A percentile compares a stretch with the other conserved stretches of the same genome.
phyloP scores from a whole-genome alignment of 345 rosid genomes.

The Syzygium jambos region DNA sequence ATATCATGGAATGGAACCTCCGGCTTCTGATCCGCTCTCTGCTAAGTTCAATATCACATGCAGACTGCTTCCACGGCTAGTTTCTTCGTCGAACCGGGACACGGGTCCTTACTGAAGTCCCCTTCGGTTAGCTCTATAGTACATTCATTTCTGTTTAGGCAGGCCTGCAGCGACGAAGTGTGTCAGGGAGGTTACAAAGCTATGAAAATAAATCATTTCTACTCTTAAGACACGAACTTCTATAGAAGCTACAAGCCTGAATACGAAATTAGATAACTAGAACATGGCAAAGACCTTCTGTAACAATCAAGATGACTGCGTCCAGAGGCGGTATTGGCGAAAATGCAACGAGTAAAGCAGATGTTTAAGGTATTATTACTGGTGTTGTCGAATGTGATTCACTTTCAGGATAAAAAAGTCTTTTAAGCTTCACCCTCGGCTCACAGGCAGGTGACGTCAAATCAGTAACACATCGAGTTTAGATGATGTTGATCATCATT shows the following conservation, averaged over 20 bases:
- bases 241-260: neutral
- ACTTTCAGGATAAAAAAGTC: neutral
- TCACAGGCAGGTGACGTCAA: neutral
- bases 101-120: slow-evolving; percentile 24
- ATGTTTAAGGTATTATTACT: neutral
- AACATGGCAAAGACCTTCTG: neutral
- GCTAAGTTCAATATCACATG: slow-evolving; percentile 16
- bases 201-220: neutral
- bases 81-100: slow-evolving; percentile 20
- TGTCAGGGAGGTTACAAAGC: neutral
- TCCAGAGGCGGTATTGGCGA: neutral
- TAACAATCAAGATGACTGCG: neutral
- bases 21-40: neutral
- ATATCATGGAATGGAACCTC: slow-evolving; percentile 7
- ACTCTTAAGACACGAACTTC: neutral
- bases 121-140: slow-evolving; percentile 23
- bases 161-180: slow-evolving; percentile 25
- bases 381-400: neutral
- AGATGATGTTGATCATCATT: neutral
- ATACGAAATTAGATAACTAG: neutral
- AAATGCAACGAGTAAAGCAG: neutral
- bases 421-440: no score
- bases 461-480: neutral
- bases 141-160: slow-evolving; percentile 36
- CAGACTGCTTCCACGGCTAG: slow-evolving; percentile 46